Conservation (phyloP, 768 basidiomycete genomes). For the Leccinellum albellum region DNA sequence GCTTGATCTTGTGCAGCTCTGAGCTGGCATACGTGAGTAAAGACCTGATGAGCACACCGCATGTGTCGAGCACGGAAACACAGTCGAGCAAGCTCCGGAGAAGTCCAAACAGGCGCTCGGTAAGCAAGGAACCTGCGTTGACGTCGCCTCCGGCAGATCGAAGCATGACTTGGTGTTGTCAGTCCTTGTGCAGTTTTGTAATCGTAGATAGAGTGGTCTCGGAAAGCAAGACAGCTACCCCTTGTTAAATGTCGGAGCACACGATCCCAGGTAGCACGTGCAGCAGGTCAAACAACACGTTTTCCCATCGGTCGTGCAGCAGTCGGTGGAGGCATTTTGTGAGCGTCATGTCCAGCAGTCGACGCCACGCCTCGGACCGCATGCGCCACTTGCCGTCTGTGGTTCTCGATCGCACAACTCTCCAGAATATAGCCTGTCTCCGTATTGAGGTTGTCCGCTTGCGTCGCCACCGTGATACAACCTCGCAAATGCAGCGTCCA, state of each 20-base stretch:
- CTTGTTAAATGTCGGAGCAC: no score
- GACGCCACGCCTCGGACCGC: constrained; percentile 85
- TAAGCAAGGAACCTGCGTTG: constrained; percentile 69
- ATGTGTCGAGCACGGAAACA: no score
- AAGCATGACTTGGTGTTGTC: constrained; percentile 59
- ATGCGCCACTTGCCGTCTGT: constrained; percentile 74
- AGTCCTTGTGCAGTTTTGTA: no score
- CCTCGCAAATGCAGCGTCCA: constrained; percentile 74
- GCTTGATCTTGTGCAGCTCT: no score
- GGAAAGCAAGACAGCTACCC: no score
- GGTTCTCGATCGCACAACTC: constrained; percentile 85
- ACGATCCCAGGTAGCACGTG: no score
- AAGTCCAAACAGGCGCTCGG: constrained; percentile 73
- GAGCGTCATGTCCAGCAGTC: constrained; percentile 79
- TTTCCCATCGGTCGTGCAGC: constrained; percentile 78
- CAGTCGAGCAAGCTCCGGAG: no score
- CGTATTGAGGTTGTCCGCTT: constrained; percentile 59
- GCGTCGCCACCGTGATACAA: constrained; percentile 54
- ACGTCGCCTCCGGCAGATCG: constrained; percentile 64
- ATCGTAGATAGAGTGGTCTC: no score
- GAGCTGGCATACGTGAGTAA: no score
- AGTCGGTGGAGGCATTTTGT: constrained; percentile 83
- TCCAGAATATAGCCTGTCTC: constrained; percentile 79
- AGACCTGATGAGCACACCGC: no score
- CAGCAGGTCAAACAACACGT: constrained; percentile 86